Base-by-base conservation (phyloP, 2,329 filamentous ascomycete genomes). In the Cladosporium sp. region DNA sequence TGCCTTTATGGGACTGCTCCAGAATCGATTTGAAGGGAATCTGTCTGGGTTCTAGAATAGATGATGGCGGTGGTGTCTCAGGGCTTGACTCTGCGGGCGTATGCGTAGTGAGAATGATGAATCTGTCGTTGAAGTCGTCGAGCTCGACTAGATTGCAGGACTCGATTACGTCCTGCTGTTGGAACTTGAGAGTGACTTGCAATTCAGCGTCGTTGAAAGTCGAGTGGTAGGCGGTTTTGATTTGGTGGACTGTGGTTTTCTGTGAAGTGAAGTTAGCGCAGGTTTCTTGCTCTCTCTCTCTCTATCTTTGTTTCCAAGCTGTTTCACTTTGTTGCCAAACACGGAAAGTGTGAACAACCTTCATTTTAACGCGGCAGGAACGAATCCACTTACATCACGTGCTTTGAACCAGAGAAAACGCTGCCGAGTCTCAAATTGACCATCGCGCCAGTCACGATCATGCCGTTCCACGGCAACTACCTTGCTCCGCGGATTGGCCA, bases 401-500 rank as follows among this genome's bases (percentile, higher is more conserved):
- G 48, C 61, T 30, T 65, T 64, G 49, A 70, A 59, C 66, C 69
- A 72, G 1, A 68, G 46, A 41, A 70, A 67, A 40, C 69, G 62
- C 1, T 59, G 46, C 3, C 56, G 29, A 3, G 52, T 52, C 3
- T 49, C 25, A 25, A 57, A 59, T 15, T 60, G 47, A 36, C 60
- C 55, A 16, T 53, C 32, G 41, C 39, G 39, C 48, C 41, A 45
- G 2, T 49, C 27, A 12, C 30, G 22, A 16, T 50, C 51, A 18
- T 55, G 50, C 35, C 33, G 43, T 36, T 71, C 56, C n/a, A 72
- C 55, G 12, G 61, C 68, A 12, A 70, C 59, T 59, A 64, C 65
- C 46, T 59, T 68, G 13, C 61, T 55, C 20, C 55, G 59, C 1
- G 59, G 27, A 18, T 61, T 62, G 3, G 46, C 8, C 4, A 49